These are phyloP conservation scores for Penicillium tannophilum DNA, from an alignment of 495 filamentous ascomycete species.

Conservation along the genomic window DNA sequence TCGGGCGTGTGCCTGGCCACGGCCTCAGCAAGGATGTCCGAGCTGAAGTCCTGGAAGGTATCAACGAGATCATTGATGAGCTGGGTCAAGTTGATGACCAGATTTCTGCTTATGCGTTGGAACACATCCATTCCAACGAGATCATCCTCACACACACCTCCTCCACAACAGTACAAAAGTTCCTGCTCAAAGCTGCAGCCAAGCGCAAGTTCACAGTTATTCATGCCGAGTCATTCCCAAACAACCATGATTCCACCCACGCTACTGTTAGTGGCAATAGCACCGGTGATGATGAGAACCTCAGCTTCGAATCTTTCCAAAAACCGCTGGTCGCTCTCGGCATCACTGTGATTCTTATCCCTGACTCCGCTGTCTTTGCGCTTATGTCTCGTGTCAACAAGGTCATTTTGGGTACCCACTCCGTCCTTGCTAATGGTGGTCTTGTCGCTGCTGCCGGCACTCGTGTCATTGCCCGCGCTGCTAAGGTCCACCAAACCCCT, in stretches of 20 bases:
- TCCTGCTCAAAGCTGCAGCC: slow-evolving; percentile 77
- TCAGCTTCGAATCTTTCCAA: slow-evolving; percentile 60
- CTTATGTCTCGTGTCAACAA: slow-evolving; percentile 94
- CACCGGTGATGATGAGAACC: slow-evolving; percentile 45
- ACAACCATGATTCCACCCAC: slow-evolving; percentile 64
- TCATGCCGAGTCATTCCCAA: slow-evolving; percentile 71
- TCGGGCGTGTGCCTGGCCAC: slow-evolving; percentile 36
- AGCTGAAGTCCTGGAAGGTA: slow-evolving; percentile 86
- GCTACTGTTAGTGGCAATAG: slow-evolving; percentile 56
- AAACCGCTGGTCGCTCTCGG: slow-evolving; percentile 76
- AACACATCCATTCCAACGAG: slow-evolving; percentile 89
- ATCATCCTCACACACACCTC: slow-evolving; percentile 83
- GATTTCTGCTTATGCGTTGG: slow-evolving; percentile 80
- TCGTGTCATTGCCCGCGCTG: slow-evolving; percentile 76
- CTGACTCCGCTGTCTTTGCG: slow-evolving; percentile 82
- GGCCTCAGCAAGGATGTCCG: slow-evolving; percentile 62
- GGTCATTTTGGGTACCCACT: slow-evolving; percentile 84
- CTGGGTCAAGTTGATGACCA: slow-evolving; percentile 85
- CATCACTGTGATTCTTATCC: slow-evolving; percentile 77
- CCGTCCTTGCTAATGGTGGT: slow-evolving; percentile 83
- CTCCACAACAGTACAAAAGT: slow-evolving; percentile 80
- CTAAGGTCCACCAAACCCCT: slow-evolving; percentile 73
- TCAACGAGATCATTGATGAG: slow-evolving; percentile 90
- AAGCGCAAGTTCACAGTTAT: slow-evolving; percentile 90
- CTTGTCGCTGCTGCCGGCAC: slow-evolving; percentile 79